phyloP scores from a whole-genome alignment of 1,284 basidiomycete species.

The Heterobasidion annosum region DNA sequence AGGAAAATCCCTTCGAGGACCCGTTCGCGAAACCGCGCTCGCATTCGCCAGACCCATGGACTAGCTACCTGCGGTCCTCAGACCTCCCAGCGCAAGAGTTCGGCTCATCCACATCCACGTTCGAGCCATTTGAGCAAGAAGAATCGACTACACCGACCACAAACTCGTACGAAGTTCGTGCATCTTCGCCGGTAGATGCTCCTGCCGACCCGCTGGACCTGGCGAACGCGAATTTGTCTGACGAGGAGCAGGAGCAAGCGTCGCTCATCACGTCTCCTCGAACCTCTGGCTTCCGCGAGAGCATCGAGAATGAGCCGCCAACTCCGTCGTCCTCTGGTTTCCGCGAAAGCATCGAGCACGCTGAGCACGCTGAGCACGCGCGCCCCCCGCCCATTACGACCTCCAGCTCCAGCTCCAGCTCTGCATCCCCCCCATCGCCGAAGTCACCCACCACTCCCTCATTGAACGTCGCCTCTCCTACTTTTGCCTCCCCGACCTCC shows the following conservation, averaged over 20 bases:
- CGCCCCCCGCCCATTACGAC: conserved; percentile 1
- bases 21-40: conserved; percentile 58
- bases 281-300: conserved; percentile 38
- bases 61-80: conserved; percentile 3
- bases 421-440: not conserved
- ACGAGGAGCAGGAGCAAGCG: conserved; percentile 26
- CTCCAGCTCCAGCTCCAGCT: not conserved
- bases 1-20: conserved; percentile 71
- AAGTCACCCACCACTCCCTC: conserved; percentile 2
- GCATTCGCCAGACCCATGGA: conserved; percentile 71
- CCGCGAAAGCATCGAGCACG: conserved; percentile 18
- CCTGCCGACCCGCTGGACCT: conserved; percentile 35
- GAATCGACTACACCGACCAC: conserved; percentile 19
- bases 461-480: not conserved
- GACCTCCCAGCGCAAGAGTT: conserved; percentile 30
- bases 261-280: conserved; percentile 1
- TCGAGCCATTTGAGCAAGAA: conserved; percentile 18
- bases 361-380: conserved; percentile 5
- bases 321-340: conserved; percentile 16
- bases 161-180: conserved; percentile 12
- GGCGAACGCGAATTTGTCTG: conserved; percentile 23
- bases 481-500: conserved; percentile 12
- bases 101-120: conserved; percentile 14
- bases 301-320: conserved; percentile 11
- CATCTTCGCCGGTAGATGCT: not conserved